phyloP scores from a whole-genome alignment of 2,329 filamentous ascomycete species.

The Ophiocordyceps camponoti-floridani region DNA sequence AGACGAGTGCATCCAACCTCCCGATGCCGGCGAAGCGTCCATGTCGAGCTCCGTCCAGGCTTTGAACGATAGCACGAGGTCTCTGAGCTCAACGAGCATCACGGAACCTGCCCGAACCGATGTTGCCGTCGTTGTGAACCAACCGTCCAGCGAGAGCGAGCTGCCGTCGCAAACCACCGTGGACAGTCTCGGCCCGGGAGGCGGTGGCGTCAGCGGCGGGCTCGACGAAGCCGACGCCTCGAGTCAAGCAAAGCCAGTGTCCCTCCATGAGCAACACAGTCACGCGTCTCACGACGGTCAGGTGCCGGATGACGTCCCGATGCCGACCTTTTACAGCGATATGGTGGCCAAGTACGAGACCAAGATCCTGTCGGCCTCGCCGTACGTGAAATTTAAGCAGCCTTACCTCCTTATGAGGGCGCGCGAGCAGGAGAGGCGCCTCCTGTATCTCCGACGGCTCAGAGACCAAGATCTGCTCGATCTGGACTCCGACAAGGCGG shows the following conservation, averaged over 20 bases:
- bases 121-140: constrained; percentile 14
- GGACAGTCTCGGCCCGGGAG: constrained; percentile 9
- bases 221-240: constrained; percentile 10
- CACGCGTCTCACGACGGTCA: constrained; percentile 31
- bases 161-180: constrained; percentile 14
- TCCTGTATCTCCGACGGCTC: constrained; percentile 67
- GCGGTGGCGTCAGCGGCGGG: constrained; percentile 4
- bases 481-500: constrained; percentile 43
- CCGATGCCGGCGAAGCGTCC: constrained; percentile 34
- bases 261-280: constrained; percentile 25
- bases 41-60: constrained; percentile 20
- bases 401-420: constrained; percentile 87
- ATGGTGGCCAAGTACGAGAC: constrained; percentile 88
- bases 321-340: constrained; percentile 86
- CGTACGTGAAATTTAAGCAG: constrained; percentile 88
- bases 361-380: constrained; percentile 84
- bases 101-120: constrained; percentile 10
- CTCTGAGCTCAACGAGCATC: constrained; percentile 13
- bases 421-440: constrained; percentile 71
- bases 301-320: constrained; percentile 60
- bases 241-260: constrained; percentile 11
- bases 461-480: constrained; percentile 56
- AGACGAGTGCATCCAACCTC: constrained; percentile 79
- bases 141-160: constrained; percentile 19
- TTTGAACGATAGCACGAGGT: constrained; percentile 20